These are phyloP conservation scores for Mycena floridula DNA, from an alignment of 768 basidiomycete species.

Conservation along the genomic window DNA sequence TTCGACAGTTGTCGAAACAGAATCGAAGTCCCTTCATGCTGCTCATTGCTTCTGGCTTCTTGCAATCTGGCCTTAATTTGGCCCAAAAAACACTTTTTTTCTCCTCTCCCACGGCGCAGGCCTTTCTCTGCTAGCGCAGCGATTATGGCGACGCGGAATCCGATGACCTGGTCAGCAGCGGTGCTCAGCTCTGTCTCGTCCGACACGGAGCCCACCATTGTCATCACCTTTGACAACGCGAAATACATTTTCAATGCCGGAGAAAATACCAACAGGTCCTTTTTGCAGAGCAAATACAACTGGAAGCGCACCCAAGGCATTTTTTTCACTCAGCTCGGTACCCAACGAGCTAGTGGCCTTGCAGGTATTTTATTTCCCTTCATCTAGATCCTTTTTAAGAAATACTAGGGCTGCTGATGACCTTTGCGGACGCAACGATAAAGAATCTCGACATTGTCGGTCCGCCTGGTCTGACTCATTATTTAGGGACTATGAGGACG, in stretches of 20 bases:
- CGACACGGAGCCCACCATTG: slow-evolving; percentile 78
- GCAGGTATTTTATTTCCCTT: slow-evolving; percentile 41
- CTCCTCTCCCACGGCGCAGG: too few relatives aligned
- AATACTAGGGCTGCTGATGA: slow-evolving; percentile 66
- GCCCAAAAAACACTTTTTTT: too few relatives aligned
- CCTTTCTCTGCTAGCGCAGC: too few relatives aligned
- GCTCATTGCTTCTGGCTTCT: too few relatives aligned
- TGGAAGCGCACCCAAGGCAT: slow-evolving; percentile 64
- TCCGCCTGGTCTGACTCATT: slow-evolving; percentile 67
- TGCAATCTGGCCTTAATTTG: too few relatives aligned
- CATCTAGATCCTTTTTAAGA: slow-evolving; percentile 2
- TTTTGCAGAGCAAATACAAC: slow-evolving; percentile 58
- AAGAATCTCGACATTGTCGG: slow-evolving; percentile 57
- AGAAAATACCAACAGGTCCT: slow-evolving; percentile 73
- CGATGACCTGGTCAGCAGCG: slow-evolving; percentile 59
- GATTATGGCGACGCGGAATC: neutral
- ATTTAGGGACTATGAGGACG: slow-evolving; percentile 62
- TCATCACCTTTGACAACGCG: slow-evolving; percentile 64
- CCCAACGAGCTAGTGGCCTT: slow-evolving; percentile 63
- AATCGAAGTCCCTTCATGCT: too few relatives aligned
- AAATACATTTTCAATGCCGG: slow-evolving; percentile 89
- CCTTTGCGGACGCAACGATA: slow-evolving; percentile 66
- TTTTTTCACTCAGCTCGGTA: slow-evolving; percentile 64
- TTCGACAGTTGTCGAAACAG: too few relatives aligned
- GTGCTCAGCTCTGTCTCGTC: slow-evolving; percentile 53